These are phyloP conservation scores for Liriodendron chinense DNA, from an alignment of 164 flowering plant genomes.

Conservation along the genomic window DNA sequence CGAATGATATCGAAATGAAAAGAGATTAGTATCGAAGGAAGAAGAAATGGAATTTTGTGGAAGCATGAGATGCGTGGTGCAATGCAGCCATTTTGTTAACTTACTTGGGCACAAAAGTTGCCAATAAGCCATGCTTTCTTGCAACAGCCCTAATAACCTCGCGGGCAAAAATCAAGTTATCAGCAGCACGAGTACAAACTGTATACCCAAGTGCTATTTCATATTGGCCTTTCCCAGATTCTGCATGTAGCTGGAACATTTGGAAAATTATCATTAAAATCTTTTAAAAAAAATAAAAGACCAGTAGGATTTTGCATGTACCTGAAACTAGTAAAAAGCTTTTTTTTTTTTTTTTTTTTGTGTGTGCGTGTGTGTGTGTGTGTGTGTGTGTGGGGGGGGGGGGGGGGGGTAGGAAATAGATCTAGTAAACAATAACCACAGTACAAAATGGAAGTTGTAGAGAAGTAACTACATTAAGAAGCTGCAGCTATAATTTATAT, in stretches of 20 bases:
- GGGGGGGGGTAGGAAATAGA: neutral
- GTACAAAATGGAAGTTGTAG: neutral
- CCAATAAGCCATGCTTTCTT: conserved; percentile 80
- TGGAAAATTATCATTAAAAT: neutral
- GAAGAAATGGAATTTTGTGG: too few species aligned
- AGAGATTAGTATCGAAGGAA: too few species aligned
- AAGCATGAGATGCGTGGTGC: neutral
- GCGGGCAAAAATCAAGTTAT: conserved; percentile 74
- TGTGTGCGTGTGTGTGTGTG: too few species aligned
- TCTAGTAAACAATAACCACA: neutral
- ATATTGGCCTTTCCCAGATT: conserved; percentile 90
- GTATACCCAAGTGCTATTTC: conserved; percentile 74
- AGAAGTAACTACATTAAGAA: neutral
- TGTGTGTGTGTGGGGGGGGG: too few species aligned
- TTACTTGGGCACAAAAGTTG: conserved; percentile 95
- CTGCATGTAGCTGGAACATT: conserved; percentile 73
- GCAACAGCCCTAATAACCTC: conserved; percentile 79
- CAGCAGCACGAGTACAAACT: conserved; percentile 63
- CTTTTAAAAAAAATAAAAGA: too few species aligned
- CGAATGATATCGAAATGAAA: too few species aligned
- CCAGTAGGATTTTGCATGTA: too few species aligned
- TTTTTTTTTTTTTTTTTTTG: too few species aligned
- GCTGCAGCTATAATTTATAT: neutral
- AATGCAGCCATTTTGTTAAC: conserved; percentile 21
- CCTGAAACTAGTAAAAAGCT: too few species aligned